Conservation (phyloP, 495 filamentous ascomycete species). For the Bacidia rubella region DNA sequence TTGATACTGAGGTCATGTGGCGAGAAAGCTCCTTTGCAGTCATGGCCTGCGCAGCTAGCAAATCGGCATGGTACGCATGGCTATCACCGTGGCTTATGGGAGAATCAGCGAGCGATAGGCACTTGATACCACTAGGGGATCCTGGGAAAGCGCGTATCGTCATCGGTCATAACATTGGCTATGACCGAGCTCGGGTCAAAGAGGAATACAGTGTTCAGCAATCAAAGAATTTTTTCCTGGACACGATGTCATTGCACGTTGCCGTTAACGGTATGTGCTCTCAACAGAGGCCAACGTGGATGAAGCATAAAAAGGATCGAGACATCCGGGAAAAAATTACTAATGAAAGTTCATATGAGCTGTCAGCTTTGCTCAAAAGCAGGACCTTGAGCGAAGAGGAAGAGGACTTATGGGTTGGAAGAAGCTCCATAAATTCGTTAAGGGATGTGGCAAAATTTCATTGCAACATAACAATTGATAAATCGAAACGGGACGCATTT, state of each 20-base stretch:
- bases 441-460: conserved; percentile 96
- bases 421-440: conserved; percentile 89
- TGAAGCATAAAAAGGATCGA: conserved; percentile 82
- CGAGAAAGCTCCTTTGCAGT: conserved; percentile 81
- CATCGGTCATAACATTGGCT: conserved; percentile 92
- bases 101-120: conserved; percentile 59
- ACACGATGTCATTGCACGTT: conserved; percentile 97
- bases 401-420: conserved; percentile 87
- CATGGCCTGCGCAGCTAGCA: conserved; percentile 87
- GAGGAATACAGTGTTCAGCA: conserved; percentile 84
- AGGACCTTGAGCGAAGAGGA: conserved; percentile 61
- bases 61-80: conserved; percentile 92
- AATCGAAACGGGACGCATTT: conserved; percentile 74
- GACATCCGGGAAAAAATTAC: conserved; percentile 73
- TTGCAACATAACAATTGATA: conserved; percentile 82
- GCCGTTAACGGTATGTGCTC: conserved; percentile 99
- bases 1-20: conserved; percentile 96
- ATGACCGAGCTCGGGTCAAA: conserved; percentile 72
- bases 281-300: conserved; percentile 87
- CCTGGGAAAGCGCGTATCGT: conserved; percentile 55
- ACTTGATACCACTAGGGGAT: conserved; percentile 79
- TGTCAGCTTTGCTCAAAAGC: conserved; percentile 56
- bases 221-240: conserved; percentile 74
- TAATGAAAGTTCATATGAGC: conserved; percentile 55
- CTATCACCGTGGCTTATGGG: conserved; percentile 88